Conservation (phyloP, 2,329 filamentous ascomycete species). For the Fusarium guadeloupense region DNA sequence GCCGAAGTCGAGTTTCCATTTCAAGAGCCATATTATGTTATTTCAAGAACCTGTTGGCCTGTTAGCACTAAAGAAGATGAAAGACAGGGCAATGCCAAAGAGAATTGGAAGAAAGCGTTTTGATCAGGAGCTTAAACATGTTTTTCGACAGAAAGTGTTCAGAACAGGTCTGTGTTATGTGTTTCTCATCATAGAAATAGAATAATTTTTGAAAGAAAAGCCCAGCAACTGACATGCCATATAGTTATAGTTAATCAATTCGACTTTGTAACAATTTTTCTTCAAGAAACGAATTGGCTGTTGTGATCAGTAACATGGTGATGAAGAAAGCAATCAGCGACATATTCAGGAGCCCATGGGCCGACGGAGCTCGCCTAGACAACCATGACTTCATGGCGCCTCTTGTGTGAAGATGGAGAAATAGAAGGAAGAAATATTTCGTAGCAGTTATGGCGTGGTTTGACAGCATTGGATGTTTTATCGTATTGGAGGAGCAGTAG, state of each 20-base stretch:
- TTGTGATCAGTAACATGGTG: conserved; percentile 3
- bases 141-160: conserved; percentile 46
- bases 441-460: neutral
- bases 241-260: neutral
- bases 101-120: conserved; percentile 17
- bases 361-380: neutral
- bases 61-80: conserved; percentile 23
- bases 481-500: neutral
- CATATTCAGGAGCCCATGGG: neutral
- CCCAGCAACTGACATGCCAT: conserved; percentile 20
- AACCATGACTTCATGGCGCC: conserved; percentile 1
- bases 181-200: conserved; percentile 44
- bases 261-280: neutral
- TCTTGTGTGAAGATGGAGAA: neutral
- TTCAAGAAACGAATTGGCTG: neutral
- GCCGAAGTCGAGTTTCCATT: conserved; percentile 20
- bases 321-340: neutral
- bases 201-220: neutral
- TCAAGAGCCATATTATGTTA: conserved; percentile 11
- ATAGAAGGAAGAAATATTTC: too few relatives aligned
- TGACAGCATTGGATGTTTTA: neutral
- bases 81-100: conserved; percentile 4
- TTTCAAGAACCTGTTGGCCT: conserved; percentile 4
- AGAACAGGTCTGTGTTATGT: conserved; percentile 50
- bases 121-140: conserved; percentile 40